Evolutionary conservation across 768 basidiomycete species (phyloP).

Genomic region (Mycena olivaceomarginata): DNA sequence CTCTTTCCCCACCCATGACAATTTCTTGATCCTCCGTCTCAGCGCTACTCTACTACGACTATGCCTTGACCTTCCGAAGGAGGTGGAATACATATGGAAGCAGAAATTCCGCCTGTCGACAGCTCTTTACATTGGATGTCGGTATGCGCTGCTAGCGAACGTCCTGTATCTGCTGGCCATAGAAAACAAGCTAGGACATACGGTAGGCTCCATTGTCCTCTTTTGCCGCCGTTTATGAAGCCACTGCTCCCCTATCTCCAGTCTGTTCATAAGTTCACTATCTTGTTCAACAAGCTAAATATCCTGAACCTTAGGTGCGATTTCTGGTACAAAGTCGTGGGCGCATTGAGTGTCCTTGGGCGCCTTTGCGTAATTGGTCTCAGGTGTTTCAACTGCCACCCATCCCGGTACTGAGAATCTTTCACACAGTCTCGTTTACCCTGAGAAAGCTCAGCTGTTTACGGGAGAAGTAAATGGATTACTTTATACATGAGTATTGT

Average conservation of each 20-base stretch:
- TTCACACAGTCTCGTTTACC: not conserved
- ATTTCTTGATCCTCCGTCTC: not conserved
- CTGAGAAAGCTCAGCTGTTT: slow-evolving; percentile 7
- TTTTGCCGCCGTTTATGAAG: slow-evolving; percentile 7
- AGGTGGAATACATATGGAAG: slow-evolving; percentile 10
- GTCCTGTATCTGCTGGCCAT: slow-evolving; percentile 10
- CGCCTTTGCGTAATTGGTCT: slow-evolving; percentile 11
- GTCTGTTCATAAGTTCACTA: slow-evolving; percentile 5
- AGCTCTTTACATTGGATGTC: slow-evolving; percentile 9
- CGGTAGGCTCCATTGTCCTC: not conserved
- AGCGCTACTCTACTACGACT: slow-evolving; percentile 12
- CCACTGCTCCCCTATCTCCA: not conserved
- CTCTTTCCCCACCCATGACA: not conserved
- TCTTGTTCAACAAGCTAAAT: slow-evolving; percentile 3
- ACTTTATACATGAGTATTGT: not conserved
- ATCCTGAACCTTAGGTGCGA: not conserved
- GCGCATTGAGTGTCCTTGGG: slow-evolving; percentile 16
- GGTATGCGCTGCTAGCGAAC: slow-evolving; percentile 7
- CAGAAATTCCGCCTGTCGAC: slow-evolving; percentile 11
- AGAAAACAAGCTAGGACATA: slow-evolving; percentile 12
- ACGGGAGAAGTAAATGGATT: slow-evolving; percentile 3
- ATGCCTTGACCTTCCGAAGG: slow-evolving; percentile 6
- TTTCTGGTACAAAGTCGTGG: slow-evolving; percentile 11
- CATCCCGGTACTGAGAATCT: not conserved
- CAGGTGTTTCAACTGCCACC: not conserved